phyloP scores from a whole-genome alignment of 192 early-diverging fungal species.

The Coemansia sp. region DNA sequence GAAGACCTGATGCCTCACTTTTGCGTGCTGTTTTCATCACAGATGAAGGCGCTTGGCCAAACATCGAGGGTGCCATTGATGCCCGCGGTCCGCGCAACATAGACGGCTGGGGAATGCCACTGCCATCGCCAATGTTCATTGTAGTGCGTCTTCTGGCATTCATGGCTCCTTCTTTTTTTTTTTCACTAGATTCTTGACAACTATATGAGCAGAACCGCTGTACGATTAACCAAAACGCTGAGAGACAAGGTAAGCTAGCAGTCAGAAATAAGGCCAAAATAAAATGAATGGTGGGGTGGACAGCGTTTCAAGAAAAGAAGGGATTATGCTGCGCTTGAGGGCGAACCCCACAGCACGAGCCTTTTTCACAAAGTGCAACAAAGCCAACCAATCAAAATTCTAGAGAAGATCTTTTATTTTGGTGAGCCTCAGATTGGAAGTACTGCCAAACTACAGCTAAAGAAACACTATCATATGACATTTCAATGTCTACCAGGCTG shows the following conservation, averaged over 20 bases:
- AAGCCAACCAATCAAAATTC: slow-evolving; percentile 18
- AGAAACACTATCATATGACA: not conserved
- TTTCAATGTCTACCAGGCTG: not conserved
- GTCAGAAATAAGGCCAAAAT: not conserved
- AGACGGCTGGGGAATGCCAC: slow-evolving; percentile 51
- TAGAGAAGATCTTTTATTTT: not conserved
- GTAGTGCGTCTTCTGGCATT: slow-evolving; percentile 51
- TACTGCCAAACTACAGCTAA: not conserved
- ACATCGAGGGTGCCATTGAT: slow-evolving; percentile 52
- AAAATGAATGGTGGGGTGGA: not conserved
- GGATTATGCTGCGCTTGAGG: not conserved
- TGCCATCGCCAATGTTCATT: slow-evolving; percentile 53
- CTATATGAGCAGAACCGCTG: not conserved
- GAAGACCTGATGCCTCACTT: slow-evolving; percentile 25
- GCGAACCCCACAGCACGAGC: not conserved
- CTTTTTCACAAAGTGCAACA: slow-evolving; percentile 9
- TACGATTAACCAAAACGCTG: not conserved
- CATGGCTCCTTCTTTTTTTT: slow-evolving; percentile 1
- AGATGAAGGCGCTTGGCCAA: slow-evolving; percentile 37
- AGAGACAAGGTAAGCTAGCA: not conserved
- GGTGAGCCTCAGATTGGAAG: not conserved
- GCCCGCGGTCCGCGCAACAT: slow-evolving; percentile 45
- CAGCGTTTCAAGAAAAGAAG: slow-evolving; percentile 7
- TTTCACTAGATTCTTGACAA: not conserved
- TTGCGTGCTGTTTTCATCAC: slow-evolving; percentile 31